phyloP scores from a whole-genome alignment of 225 moss, liverwort and hornwort genomes.

The Bryoerythrophyllum caledonicum region DNA sequence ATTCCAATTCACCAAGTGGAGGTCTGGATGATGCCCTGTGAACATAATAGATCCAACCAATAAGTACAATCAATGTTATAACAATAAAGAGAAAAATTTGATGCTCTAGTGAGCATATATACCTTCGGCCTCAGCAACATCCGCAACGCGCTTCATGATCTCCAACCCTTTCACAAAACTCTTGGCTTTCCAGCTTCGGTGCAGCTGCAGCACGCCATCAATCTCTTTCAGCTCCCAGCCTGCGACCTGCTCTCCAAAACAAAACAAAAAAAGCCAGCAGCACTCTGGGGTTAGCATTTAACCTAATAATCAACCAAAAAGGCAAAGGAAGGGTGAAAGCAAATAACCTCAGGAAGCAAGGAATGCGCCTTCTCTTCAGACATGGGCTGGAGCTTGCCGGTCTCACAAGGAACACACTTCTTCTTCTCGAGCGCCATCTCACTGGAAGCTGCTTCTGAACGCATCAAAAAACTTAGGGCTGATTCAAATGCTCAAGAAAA shows the following conservation, averaged over 20 bases:
- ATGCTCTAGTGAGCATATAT: conserved; percentile 6
- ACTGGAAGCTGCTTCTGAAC: conserved; percentile 42
- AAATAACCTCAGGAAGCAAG: conserved; percentile 49
- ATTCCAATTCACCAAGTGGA: conserved; percentile 92
- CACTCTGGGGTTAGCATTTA: background rate
- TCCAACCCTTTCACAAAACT: conserved; percentile 83
- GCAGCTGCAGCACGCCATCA: conserved; percentile 68
- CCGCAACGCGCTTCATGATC: conserved; percentile 73
- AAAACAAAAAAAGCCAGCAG: background rate
- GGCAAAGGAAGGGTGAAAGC: background rate
- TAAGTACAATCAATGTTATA: background rate
- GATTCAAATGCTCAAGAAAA: background rate
- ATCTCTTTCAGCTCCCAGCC: conserved; percentile 73
- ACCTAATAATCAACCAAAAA: background rate
- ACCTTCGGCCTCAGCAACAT: conserved; percentile 89
- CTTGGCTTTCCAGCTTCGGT: conserved; percentile 73
- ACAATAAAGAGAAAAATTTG: background rate
- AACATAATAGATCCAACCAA: conserved; percentile 10
- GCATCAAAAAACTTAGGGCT: background rate
- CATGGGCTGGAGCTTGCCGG: conserved; percentile 55
- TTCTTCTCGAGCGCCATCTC: conserved; percentile 56
- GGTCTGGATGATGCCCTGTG: conserved; percentile 92
- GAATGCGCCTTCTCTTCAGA: conserved; percentile 45
- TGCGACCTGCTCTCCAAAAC: conserved; percentile 45
- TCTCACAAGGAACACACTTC: conserved; percentile 61